phyloP scores from a whole-genome alignment of 345 rosid species.

The Gynandropsis gynandra region DNA sequence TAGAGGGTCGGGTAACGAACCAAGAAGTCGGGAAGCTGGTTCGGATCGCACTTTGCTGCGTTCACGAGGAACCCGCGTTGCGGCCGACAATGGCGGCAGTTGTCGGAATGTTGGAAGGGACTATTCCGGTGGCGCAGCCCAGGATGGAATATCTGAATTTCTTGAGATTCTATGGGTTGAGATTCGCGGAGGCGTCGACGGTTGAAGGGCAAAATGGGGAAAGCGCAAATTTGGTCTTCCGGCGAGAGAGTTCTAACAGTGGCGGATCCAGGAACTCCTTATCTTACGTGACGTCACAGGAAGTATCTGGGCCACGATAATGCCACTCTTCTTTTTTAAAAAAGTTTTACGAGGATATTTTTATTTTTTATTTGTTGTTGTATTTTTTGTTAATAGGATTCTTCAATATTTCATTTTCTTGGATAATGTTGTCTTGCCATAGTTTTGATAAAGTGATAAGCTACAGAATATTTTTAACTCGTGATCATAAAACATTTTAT shows the following conservation, averaged over 20 bases:
- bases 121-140: slow-evolving; percentile 49
- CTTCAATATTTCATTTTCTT: no score
- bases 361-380: no score
- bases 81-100: slow-evolving; percentile 60
- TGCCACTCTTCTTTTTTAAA: no score
- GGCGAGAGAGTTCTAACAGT: slow-evolving; percentile 28
- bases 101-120: slow-evolving; percentile 72
- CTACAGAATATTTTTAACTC: no score
- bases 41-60: slow-evolving; percentile 60
- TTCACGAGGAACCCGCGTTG: slow-evolving; percentile 53
- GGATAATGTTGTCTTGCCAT: no score
- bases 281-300: slow-evolving; percentile 74
- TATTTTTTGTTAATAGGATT: no score
- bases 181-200: slow-evolving; percentile 69
- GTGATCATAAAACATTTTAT: no score
- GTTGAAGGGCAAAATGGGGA: slow-evolving; percentile 36
- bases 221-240: slow-evolving; percentile 28
- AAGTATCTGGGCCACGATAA: slow-evolving; percentile 82
- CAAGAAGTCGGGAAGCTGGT: slow-evolving; percentile 52
- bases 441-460: no score
- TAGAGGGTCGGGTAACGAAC: slow-evolving; percentile 58
- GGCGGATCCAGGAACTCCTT: slow-evolving; percentile 31
- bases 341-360: no score
- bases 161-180: slow-evolving; percentile 69
- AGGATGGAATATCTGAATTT: slow-evolving; percentile 73